phyloP scores from a whole-genome alignment of 1,284 basidiomycete species.

The Sanghuangporus sanghuang region DNA sequence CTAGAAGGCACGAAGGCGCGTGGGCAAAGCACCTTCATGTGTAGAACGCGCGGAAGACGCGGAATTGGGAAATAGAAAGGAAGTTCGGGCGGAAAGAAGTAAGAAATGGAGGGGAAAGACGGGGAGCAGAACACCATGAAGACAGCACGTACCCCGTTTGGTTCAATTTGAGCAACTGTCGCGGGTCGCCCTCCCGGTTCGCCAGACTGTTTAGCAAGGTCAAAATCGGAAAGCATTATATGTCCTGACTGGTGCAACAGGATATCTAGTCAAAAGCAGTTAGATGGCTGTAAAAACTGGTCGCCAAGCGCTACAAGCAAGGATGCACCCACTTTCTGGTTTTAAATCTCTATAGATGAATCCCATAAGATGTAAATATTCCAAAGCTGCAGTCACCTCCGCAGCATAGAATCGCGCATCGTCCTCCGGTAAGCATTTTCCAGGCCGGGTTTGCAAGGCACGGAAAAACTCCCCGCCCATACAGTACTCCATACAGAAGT shows the following conservation, averaged over 20 bases:
- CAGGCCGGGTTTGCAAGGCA: slow-evolving; percentile 89
- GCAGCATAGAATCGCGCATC: slow-evolving; percentile 97
- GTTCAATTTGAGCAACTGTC: slow-evolving; percentile 81
- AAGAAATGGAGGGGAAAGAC: neutral
- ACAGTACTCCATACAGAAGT: slow-evolving; percentile 99
- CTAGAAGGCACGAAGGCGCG: neutral
- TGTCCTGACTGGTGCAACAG: slow-evolving; percentile 98
- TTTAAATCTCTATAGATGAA: slow-evolving; percentile 99
- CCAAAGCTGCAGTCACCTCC: slow-evolving; percentile 95
- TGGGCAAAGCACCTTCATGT: neutral
- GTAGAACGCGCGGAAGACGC: slow-evolving; percentile 7
- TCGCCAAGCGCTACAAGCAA: neutral
- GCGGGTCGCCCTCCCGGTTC: slow-evolving; percentile 86
- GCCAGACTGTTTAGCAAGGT: slow-evolving; percentile 93
- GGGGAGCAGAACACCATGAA: slow-evolving; percentile 10
- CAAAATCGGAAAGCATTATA: slow-evolving; percentile 99
- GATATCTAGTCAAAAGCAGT: slow-evolving; percentile 62
- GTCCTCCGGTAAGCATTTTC: slow-evolving; percentile 94
- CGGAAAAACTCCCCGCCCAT: slow-evolving; percentile 99
- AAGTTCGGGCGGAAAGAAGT: neutral
- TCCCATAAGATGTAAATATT: slow-evolving; percentile 98
- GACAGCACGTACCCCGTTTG: slow-evolving; percentile 69
- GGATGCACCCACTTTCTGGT: slow-evolving; percentile 83
- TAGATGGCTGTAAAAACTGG: neutral
- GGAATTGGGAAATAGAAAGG: slow-evolving; percentile 5